phyloP scores from a whole-genome alignment of 1,284 basidiomycete genomes.

The Ustilago nuda region DNA sequence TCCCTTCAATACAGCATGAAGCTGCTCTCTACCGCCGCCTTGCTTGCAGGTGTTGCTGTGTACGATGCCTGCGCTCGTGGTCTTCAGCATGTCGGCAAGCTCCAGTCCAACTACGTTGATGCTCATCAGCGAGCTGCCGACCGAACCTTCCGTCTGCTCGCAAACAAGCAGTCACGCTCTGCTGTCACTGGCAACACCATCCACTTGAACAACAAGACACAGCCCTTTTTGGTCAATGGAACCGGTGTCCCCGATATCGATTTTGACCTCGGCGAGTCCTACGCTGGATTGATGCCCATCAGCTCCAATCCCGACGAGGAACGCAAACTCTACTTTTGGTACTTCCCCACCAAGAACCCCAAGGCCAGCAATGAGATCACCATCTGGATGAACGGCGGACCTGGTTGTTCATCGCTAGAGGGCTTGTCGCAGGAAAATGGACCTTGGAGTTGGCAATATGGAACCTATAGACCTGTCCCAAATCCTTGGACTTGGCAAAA shows the following conservation, averaged over 20 bases:
- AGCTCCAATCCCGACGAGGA: constrained; percentile 30
- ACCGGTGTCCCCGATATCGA: constrained; percentile 51
- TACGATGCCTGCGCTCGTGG: constrained; percentile 39
- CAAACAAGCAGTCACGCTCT: constrained; percentile 19
- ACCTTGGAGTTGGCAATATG: constrained; percentile 76
- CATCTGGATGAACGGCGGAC: constrained; percentile 75
- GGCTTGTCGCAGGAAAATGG: constrained; percentile 85
- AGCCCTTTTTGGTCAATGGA: constrained; percentile 37
- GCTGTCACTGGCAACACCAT: constrained; percentile 19
- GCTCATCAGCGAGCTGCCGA: constrained; percentile 31
- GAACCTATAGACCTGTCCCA: constrained; percentile 76
- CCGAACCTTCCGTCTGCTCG: constrained; percentile 19
- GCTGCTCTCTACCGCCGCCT: constrained; percentile 21
- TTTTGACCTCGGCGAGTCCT: constrained; percentile 54
- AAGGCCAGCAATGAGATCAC: constrained; percentile 79
- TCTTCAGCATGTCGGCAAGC: constrained; percentile 43
- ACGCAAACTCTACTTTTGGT: constrained; percentile 82
- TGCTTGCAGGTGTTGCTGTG: constrained; percentile 31
- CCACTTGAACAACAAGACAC: constrained; percentile 41
- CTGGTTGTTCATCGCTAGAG: constrained; percentile 80
- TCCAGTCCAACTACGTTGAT: constrained; percentile 30
- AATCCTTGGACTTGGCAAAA: constrained; percentile 86
- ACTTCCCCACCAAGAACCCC: constrained; percentile 81
- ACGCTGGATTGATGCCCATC: constrained; percentile 60
- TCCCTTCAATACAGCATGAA: constrained; percentile 18